Conservation (phyloP, 768 basidiomycete genomes). For the Lactarius quietus region DNA sequence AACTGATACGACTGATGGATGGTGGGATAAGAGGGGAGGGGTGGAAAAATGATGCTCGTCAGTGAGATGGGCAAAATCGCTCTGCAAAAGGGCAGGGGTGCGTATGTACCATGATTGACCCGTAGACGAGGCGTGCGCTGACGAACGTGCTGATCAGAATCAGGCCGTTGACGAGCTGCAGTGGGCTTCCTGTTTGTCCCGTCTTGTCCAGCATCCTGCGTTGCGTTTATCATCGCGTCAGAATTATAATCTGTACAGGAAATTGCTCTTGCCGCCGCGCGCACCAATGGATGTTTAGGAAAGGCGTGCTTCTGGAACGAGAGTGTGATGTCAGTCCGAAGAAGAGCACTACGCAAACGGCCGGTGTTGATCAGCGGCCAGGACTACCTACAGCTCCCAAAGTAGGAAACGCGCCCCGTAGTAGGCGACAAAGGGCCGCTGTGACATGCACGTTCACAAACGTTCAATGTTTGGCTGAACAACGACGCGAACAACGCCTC, state of each 20-base stretch:
- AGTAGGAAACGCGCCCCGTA: slow-evolving; percentile 73
- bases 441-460: not conserved
- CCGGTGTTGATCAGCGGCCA: not conserved
- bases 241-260: not conserved
- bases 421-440: slow-evolving; percentile 72
- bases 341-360: slow-evolving; percentile 10
- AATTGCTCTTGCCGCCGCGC: slow-evolving; percentile 24
- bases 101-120: slow-evolving; percentile 45
- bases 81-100: not conserved
- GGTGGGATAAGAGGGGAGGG: not conserved
- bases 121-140: slow-evolving; percentile 66
- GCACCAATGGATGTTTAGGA: slow-evolving; percentile 86
- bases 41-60: not conserved
- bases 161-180: slow-evolving; percentile 72
- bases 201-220: slow-evolving; percentile 75
- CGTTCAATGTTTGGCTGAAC: not conserved
- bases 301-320: slow-evolving; percentile 64
- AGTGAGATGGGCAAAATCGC: not conserved
- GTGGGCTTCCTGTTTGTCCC: slow-evolving; percentile 59
- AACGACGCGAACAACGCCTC: slow-evolving; percentile 32
- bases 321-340: not conserved
- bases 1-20: slow-evolving; percentile 59
- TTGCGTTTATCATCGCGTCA: not conserved
- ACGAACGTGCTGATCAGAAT: slow-evolving; percentile 67
- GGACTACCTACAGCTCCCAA: slow-evolving; percentile 65